A percentile compares a stretch with the other conserved stretches of the same genome.
Conservation (phyloP, 2,329 filamentous ascomycete genomes). For the Talaromyces sp. region DNA sequence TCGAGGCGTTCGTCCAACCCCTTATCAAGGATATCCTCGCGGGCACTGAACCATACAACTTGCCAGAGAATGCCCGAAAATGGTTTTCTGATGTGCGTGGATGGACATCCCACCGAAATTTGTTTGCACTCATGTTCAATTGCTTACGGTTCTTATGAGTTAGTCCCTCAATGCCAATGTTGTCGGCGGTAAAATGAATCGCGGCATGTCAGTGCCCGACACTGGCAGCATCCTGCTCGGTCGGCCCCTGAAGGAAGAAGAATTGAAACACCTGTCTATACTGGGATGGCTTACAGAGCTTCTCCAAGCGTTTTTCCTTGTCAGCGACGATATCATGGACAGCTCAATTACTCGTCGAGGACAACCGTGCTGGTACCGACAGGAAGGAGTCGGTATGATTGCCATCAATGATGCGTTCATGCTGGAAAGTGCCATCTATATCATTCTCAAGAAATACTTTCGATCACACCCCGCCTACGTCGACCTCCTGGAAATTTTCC, state of each 20-base stretch:
- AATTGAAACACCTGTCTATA: slow-evolving; percentile 83
- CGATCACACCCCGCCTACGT: slow-evolving; percentile 79
- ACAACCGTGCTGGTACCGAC: slow-evolving; percentile 93
- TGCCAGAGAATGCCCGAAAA: slow-evolving; percentile 71
- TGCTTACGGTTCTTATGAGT: neutral
- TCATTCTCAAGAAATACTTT: slow-evolving; percentile 91
- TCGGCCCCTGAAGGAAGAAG: slow-evolving; percentile 65
- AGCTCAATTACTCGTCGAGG: slow-evolving; percentile 88
- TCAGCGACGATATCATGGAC: slow-evolving; percentile 99
- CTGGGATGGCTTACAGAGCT: slow-evolving; percentile 98
- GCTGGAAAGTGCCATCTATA: slow-evolving; percentile 86
- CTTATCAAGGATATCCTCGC: slow-evolving; percentile 76
- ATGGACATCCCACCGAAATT: slow-evolving; percentile 6
- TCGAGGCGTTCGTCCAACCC: slow-evolving; percentile 84
- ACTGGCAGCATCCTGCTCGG: slow-evolving; percentile 74
- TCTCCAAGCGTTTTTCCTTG: slow-evolving; percentile 97
- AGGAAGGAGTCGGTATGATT: slow-evolving; percentile 83
- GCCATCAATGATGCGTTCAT: slow-evolving; percentile 99
- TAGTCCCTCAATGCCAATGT: slow-evolving; percentile 82
- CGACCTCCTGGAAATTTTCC: slow-evolving; percentile 92
- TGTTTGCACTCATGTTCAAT: neutral
- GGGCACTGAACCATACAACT: slow-evolving; percentile 73
- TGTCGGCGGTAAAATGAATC: slow-evolving; percentile 94
- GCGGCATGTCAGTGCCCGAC: slow-evolving; percentile 95
- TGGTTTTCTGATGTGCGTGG: slow-evolving; percentile 73